Percentiles rank a stretch among this genome's conserved stretches.
Evolutionary conservation across 1,139 yeast species (phyloP).

Genomic region (Hansenula lynferdii): DNA sequence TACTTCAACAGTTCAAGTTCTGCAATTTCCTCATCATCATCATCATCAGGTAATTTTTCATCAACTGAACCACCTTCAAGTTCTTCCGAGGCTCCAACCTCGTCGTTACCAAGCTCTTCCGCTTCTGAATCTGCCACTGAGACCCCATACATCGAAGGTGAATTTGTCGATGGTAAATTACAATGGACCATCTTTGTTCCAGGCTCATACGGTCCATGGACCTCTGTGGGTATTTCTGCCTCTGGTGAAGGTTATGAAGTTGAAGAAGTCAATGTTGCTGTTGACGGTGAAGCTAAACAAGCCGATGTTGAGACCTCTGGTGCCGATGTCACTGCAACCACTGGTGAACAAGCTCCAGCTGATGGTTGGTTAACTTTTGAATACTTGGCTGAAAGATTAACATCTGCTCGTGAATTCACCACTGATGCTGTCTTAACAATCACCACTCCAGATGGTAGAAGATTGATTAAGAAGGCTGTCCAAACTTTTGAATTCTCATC

Average conservation of each 20-base stretch:
- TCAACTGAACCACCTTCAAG: background rate
- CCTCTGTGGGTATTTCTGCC: conserved; percentile 18
- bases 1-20: conserved; percentile 1
- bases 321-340: background rate
- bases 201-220: conserved; percentile 9
- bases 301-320: background rate
- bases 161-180: conserved; percentile 31
- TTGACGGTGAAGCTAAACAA: background rate
- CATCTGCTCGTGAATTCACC: background rate
- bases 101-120: background rate
- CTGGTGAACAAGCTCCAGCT: background rate
- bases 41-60: background rate
- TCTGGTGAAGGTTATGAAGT: background rate
- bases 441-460: conserved; percentile 1
- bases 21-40: too few species aligned
- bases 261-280: background rate
- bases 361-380: background rate
- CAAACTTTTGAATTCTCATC: background rate
- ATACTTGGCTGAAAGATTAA: background rate
- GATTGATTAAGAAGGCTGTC: background rate
- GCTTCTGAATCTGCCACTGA: background rate
- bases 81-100: background rate
- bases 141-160: conserved; percentile 45
- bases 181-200: conserved; percentile 9
- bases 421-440: background rate